Base-by-base conservation (phyloP, 371 early-diverging fungal genomes). In the Parasitella parasitica region DNA sequence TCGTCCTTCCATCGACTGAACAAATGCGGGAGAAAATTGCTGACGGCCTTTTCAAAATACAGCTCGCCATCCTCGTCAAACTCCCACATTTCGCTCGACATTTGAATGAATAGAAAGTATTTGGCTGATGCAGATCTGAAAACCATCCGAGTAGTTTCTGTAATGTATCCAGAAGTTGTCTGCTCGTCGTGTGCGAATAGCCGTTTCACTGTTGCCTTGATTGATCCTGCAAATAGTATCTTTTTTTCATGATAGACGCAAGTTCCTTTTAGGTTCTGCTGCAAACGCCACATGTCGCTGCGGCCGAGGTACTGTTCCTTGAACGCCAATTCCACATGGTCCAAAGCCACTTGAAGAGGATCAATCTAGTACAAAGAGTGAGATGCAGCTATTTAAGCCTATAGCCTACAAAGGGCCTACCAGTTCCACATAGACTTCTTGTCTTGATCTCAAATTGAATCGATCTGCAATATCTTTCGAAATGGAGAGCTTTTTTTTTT, bases 11-110 rank as follows among this genome's bases (percentile, higher is more conserved):
- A 98, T 48, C 86, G 80, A 49, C 77, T 77, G 75, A 96, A 97
- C 32, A 98, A 81, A 36, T 95, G 91, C 0, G 95, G 94, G 9
- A 97, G 71, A 69, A 97, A 95, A 41, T 91, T 90, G 64, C 92
- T 88, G 30, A 96, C 87, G 1, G 90, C 92, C 71, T 93, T 94
- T 74, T 95, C 97, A 72, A 90, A 93, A 67, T 89, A 94, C 20
- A 96, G 79, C 61, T 96, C 94, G 5, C 97, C 97, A 67, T 97
- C 97, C 63, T 97, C 96, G 56, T 94, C 96, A 78, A 96, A 97
- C 38, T 95, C 92, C 93, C 94, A 94, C 95, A 97, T 95, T 77
- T 97, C 98, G 37, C 87, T 86, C 27, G 91, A 91, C 91, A 98
- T 91, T 75, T 98, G 97, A 32, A 98, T 86, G 69, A 97, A 93